Base-by-base conservation (phyloP, 805 yeast species). In the Ogataea populi-albae region DNA sequence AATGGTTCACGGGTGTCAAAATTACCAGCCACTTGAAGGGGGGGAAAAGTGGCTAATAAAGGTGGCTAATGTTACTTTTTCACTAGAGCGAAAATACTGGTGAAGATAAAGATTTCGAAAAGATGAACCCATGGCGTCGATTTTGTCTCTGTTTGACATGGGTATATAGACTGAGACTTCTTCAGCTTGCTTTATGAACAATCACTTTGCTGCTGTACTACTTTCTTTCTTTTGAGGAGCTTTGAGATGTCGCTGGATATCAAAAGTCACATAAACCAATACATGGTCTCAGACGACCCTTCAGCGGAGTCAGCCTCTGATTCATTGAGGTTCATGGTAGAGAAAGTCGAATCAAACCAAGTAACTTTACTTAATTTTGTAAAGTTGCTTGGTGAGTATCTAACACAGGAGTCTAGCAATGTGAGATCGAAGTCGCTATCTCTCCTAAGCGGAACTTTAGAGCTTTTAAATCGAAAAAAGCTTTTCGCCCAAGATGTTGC, bases 371-470 rank as follows among this genome's bases (percentile, higher is more conserved):
- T 74, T 11, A 57, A 59, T 34, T 68, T 73, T 46, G 64, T 76
- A 28, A 66, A 65, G 39, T 40, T 47, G 4, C 52, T 75, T 32
- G 81, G 81, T 1, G 66, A 69, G 6, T 57, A 62, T 20, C 54
- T 77, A 21, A 75, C 80, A 3, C 66, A 76, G 9, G 76, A 72
- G 9, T 62, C 64, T 30, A 69, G 62, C 24, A 32, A 51, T 2
- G 52, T 65, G 4, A 54, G 82, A 40, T 23, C 59, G 2, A 65
- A 62, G 34, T 58, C 76, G 0, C 46, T 75, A 8, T 50, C 58
- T 8, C 66, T 77, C 39, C 50, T 77, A 25, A 55, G 67, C 2
- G 50, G 55, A 5, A 60, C 69, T 1, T 54, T 76, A 27, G 37
- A 33, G 0, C 33, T 40, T 0, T 12, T 71, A 3, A 50, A 56